Evolutionary conservation across 106 monocot genomes (phyloP).

Genomic region (Phalaenopsis equestris): DNA sequence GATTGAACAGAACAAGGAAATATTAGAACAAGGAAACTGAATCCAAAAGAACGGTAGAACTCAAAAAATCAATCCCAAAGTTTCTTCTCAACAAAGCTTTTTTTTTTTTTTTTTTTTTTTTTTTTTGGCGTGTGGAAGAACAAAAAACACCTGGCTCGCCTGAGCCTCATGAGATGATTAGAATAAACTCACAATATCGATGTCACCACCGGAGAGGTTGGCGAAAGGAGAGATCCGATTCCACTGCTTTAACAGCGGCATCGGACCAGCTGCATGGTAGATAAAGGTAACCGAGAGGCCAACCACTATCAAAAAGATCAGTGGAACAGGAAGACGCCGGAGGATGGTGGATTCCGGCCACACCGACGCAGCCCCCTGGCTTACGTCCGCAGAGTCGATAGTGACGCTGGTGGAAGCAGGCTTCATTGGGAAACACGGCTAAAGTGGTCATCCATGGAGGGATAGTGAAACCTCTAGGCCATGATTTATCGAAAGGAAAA

Average conservation of each 20-base stretch:
- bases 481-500: neutral
- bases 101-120: too few species aligned
- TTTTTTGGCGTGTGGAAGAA: neutral
- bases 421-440: neutral
- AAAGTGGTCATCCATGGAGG: neutral
- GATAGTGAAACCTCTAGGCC: neutral
- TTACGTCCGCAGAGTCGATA: neutral
- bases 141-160: neutral
- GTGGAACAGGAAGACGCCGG: neutral
- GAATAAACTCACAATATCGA: slow-evolving; percentile 7
- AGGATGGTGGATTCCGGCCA: neutral
- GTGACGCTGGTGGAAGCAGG: neutral
- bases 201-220: neutral
- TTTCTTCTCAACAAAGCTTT: too few species aligned
- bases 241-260: neutral
- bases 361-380: neutral
- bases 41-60: too few species aligned
- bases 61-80: too few species aligned
- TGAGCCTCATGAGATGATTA: neutral
- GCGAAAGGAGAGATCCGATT: neutral
- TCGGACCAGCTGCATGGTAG: neutral
- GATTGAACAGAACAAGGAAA: too few species aligned
- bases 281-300: slow-evolving; percentile 3
- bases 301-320: neutral
- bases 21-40: too few species aligned